Percentiles rank a stretch among this genome's conserved stretches.
phyloP scores from a whole-genome alignment of 2,329 filamentous ascomycete genomes.

The Talaromyces funiculosus region DNA sequence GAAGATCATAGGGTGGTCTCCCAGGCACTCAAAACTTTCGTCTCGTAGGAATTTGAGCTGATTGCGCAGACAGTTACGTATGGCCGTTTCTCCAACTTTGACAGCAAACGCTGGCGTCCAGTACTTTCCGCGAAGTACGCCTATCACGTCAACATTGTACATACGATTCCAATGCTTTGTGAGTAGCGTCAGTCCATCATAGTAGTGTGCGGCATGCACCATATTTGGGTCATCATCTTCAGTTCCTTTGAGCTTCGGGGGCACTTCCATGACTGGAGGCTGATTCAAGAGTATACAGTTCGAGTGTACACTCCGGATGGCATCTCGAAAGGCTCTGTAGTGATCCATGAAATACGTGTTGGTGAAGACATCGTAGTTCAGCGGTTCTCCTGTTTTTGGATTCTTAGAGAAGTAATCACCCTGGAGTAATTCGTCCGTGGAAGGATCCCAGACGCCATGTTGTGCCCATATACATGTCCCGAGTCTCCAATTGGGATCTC shows the following conservation, averaged over 20 bases:
- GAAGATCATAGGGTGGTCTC: slow-evolving; percentile 80
- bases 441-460: slow-evolving; percentile 88
- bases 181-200: slow-evolving; percentile 93
- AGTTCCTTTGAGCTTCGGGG: slow-evolving; percentile 80
- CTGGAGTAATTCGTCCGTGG: slow-evolving; percentile 66
- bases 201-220: slow-evolving; percentile 92
- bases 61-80: slow-evolving; percentile 85
- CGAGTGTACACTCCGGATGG: slow-evolving; percentile 69
- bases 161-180: slow-evolving; percentile 97
- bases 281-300: slow-evolving; percentile 86
- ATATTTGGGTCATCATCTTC: slow-evolving; percentile 82
- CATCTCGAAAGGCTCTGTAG: slow-evolving; percentile 69
- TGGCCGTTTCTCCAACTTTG: slow-evolving; percentile 86
- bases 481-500: slow-evolving; percentile 81
- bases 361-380: slow-evolving; percentile 81
- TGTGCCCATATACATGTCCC: slow-evolving; percentile 97
- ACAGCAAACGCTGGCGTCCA: slow-evolving; percentile 84
- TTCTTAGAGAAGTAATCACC: slow-evolving; percentile 85
- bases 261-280: slow-evolving; percentile 84
- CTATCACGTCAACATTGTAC: slow-evolving; percentile 96
- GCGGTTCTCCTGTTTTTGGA: slow-evolving; percentile 63
- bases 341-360: slow-evolving; percentile 88
- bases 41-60: slow-evolving; percentile 77
- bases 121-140: slow-evolving; percentile 83
- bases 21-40: slow-evolving; percentile 83